Base-by-base conservation (phyloP, 345 rosid species). In the Sisymbrium irio region DNA sequence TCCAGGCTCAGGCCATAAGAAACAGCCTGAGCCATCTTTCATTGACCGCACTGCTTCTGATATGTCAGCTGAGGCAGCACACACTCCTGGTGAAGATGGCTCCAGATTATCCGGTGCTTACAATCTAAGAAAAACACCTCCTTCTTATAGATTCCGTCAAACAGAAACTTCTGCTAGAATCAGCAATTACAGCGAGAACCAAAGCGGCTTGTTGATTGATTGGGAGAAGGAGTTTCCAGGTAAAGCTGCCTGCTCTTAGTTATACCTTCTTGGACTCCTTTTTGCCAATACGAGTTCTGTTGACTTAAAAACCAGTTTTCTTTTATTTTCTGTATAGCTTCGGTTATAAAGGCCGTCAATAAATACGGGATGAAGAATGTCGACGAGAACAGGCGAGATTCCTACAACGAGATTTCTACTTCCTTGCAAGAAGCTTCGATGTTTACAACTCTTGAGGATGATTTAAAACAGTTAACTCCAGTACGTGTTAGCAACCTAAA, bases 211-310 rank as follows among this genome's bases (percentile, higher is more conserved):
- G 83, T 63, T 75, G 36, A 79, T 88, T 61, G 97, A 93, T 72
- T 82, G 90, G 93, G 97, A 93, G 79, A 89, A 87, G 46, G 98
- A 93, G 75, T 93, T 93, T 84, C 97, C 98, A 78, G 87, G 98
- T 88, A 65, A 39, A 36, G 42, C 64, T 32, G 1, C 11, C 42
- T 12, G 17, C n/a, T 54, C 46, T 10, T 61, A 30, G 19, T 42
- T 41, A 20, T 12, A 53, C 17, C 42, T 9, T 51, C 54, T 30
- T 42, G 32, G 32, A 19, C 20, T 63, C 57, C 57, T 44, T 46
- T 55, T 22, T 20, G 30, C 50, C 6, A 57, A 13, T 76, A 37
- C 64, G 11, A 11, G 2, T 55, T 54, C 35, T 68, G 42, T 59
- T 75, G 50, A 65, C 59, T 4, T 64, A 22, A 64, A 27, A 73